phyloP scores from a whole-genome alignment of 2,329 filamentous ascomycete genomes.

The Elsinoe fawcettii region DNA sequence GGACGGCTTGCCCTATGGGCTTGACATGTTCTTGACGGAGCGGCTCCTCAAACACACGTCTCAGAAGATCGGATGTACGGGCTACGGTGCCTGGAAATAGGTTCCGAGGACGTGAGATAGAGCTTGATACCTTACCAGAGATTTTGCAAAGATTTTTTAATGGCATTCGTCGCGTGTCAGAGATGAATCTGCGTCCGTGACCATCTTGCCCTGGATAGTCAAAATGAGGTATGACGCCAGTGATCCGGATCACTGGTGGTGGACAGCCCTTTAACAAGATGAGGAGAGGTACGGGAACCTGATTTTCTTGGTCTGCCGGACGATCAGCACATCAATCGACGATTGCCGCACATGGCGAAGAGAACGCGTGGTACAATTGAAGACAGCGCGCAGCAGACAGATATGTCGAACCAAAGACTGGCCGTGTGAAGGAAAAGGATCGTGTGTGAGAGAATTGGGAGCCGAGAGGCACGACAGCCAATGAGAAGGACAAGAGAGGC shows the following conservation, averaged over 20 bases:
- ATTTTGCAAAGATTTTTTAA: background rate
- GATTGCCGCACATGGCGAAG: background rate
- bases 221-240: constrained; percentile 6
- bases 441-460: background rate
- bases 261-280: background rate
- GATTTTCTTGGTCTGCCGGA: background rate
- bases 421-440: background rate
- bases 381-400: background rate
- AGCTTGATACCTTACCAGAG: constrained; percentile 6
- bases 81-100: too few relatives aligned
- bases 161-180: constrained; percentile 8
- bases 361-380: too few relatives aligned
- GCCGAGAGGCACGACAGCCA: background rate
- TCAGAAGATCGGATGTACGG: background rate
- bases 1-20: background rate
- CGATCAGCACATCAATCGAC: constrained; percentile 1
- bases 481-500: background rate
- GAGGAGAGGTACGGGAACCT: background rate
- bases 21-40: background rate
- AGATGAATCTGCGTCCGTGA: constrained; percentile 2
- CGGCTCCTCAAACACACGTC: background rate
- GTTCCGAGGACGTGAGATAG: background rate
- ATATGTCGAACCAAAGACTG: background rate
- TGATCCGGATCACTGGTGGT: background rate
- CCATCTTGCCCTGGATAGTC: background rate